phyloP scores from a whole-genome alignment of 164 flowering plant genomes.

The Litsea cubeba region DNA sequence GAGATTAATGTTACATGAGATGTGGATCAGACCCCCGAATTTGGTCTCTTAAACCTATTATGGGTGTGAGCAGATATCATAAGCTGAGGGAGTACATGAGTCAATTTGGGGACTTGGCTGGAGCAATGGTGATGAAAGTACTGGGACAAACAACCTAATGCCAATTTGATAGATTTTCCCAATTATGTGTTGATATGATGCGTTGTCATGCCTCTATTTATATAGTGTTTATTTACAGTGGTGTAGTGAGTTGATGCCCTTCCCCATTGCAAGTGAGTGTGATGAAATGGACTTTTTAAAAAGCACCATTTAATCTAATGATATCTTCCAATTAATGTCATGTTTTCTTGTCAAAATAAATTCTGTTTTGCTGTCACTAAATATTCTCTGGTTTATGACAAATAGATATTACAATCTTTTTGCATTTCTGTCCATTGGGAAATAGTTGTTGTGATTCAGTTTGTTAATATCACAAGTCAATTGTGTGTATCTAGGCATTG shows the following conservation, averaged over 20 bases:
- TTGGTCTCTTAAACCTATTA: no score
- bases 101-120: constrained; percentile 34
- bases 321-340: not conserved
- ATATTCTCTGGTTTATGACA: no score
- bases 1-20: no score
- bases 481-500: no score
- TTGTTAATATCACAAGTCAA: no score
- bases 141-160: not conserved
- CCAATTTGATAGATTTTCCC: not conserved
- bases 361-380: no score
- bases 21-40: no score
- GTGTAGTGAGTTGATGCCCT: not conserved
- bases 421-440: no score
- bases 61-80: not conserved
- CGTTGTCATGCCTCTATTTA: not conserved
- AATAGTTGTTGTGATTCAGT: no score
- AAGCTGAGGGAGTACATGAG: constrained; percentile 33
- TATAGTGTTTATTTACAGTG: not conserved
- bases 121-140: constrained; percentile 36
- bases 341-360: no score
- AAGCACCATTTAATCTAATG: not conserved
- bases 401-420: no score
- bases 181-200: no score
- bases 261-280: not conserved
- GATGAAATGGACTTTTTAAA: not conserved